Conservation (phyloP, 768 basidiomycete genomes). For the Scleroderma citrinum region DNA sequence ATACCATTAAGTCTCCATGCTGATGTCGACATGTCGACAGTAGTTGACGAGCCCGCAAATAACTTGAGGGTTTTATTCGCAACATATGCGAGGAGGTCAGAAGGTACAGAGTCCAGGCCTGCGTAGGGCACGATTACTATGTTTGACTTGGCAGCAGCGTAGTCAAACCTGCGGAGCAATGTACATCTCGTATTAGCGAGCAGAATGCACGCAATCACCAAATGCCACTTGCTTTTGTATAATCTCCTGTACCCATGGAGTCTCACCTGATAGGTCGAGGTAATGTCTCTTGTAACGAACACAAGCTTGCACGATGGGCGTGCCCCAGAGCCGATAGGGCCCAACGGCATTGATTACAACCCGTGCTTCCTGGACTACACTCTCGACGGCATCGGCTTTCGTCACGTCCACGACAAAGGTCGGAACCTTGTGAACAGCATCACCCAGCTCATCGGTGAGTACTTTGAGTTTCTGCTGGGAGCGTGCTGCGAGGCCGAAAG, state of each 20-base stretch:
- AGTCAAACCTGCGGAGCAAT: slow-evolving; percentile 59
- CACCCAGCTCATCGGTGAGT: slow-evolving; percentile 40
- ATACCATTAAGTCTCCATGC: slow-evolving; percentile 34
- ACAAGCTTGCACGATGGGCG: slow-evolving; percentile 76
- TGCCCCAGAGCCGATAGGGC: slow-evolving; percentile 67
- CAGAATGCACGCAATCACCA: slow-evolving; percentile 2
- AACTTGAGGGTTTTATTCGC: slow-evolving; percentile 64
- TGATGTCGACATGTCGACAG: slow-evolving; percentile 52
- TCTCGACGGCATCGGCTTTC: slow-evolving; percentile 46
- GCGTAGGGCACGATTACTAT: slow-evolving; percentile 76
- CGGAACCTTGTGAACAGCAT: slow-evolving; percentile 37
- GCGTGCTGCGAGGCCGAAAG: slow-evolving; percentile 64
- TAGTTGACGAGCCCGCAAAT: slow-evolving; percentile 27
- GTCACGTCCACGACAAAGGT: slow-evolving; percentile 56
- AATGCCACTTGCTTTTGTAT: slow-evolving; percentile 45
- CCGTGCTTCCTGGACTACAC: slow-evolving; percentile 47
- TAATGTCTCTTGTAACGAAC: slow-evolving; percentile 73
- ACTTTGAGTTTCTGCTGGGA: slow-evolving; percentile 55
- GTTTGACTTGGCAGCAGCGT: slow-evolving; percentile 59
- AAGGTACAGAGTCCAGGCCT: slow-evolving; percentile 74
- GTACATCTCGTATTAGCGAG: slow-evolving; percentile 9
- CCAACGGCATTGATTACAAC: slow-evolving; percentile 78
- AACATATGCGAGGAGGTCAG: slow-evolving; percentile 64
- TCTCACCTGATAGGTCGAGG: slow-evolving; percentile 78
- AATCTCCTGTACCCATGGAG: slow-evolving; percentile 58